Conservation (phyloP, 2,329 filamentous ascomycete genomes). For the Aspergillus caelatus region DNA sequence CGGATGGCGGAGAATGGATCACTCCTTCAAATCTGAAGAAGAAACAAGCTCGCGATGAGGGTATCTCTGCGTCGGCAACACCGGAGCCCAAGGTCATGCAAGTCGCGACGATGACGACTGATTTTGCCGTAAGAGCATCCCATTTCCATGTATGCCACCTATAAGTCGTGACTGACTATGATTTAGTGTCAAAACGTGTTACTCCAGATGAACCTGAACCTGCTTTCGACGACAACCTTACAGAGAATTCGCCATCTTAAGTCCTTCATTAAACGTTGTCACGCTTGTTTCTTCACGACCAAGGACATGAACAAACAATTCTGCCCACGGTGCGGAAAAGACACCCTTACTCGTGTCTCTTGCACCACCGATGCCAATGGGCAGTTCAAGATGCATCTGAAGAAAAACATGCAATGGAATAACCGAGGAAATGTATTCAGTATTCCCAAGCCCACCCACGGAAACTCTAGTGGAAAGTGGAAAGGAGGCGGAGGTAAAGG, state of each 20-base stretch:
- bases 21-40: conserved; percentile 90
- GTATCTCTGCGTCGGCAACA: conserved; percentile 51
- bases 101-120: conserved; percentile 88
- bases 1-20: conserved; percentile 78
- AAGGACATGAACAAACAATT: conserved; percentile 89
- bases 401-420: conserved; percentile 96
- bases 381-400: conserved; percentile 81
- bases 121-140: conserved; percentile 75
- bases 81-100: conserved; percentile 69
- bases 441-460: conserved; percentile 85
- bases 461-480: conserved; percentile 75
- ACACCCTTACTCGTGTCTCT: conserved; percentile 79
- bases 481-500: conserved; percentile 73
- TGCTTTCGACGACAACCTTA: conserved; percentile 73
- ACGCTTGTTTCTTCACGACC: conserved; percentile 85
- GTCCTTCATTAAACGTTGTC: conserved; percentile 88
- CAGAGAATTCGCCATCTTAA: conserved; percentile 82
- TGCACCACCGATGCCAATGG: conserved; percentile 83
- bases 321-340: conserved; percentile 86
- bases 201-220: conserved; percentile 89
- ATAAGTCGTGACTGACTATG: not conserved
- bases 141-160: not conserved
- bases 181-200: conserved; percentile 75
- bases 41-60: conserved; percentile 70
- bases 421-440: conserved; percentile 90